A percentile compares a stretch with the other conserved stretches of the same genome.
Evolutionary conservation across 441 rosid genomes (phyloP).

Genomic region (Pelargonium myrrhifolium): DNA sequence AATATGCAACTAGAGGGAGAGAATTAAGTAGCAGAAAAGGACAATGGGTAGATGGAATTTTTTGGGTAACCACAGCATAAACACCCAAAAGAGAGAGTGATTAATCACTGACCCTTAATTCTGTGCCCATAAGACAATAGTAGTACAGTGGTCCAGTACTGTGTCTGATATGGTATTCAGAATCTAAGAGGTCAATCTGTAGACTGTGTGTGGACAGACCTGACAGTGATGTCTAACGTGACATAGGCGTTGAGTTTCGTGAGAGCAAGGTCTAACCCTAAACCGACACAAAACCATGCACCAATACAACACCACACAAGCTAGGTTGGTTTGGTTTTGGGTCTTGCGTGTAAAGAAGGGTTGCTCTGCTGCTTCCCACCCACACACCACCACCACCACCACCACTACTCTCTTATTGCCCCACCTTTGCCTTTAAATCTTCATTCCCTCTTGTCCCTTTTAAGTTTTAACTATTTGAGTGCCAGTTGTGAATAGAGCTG

Average conservation of each 20-base stretch:
- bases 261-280: background rate
- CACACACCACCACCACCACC: conserved; percentile 6
- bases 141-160: conserved; percentile 4
- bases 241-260: background rate
- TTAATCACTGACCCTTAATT: background rate
- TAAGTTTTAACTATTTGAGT: conserved; percentile 1
- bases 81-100: background rate
- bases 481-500: too few relatives aligned
- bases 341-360: conserved; percentile 3
- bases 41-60: conserved; percentile 9
- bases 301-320: background rate
- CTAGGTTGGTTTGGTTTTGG: background rate
- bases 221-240: background rate
- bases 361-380: conserved; percentile 7
- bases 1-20: background rate
- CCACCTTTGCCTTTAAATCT: background rate
- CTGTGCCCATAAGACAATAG: conserved; percentile 5
- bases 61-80: conserved; percentile 4
- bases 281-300: background rate
- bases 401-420: too few relatives aligned
- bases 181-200: conserved; percentile 8
- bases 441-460: background rate
- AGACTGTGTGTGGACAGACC: background rate
- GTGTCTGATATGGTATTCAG: conserved; percentile 1
- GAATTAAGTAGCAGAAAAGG: background rate